Base-by-base conservation (phyloP, 148 eudicot species). In the Diospyros kaki region DNA sequence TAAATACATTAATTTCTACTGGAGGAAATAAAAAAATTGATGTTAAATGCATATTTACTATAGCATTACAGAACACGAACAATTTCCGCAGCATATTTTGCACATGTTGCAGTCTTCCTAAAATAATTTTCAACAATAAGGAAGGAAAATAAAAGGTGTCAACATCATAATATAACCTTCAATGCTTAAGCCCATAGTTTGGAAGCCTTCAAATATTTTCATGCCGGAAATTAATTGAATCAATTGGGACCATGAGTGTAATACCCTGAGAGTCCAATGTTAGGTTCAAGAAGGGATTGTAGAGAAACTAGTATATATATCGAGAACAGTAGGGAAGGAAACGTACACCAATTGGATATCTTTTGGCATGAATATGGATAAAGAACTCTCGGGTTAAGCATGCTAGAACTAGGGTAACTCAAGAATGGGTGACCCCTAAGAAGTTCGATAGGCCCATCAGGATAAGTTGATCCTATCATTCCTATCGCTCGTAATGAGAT, bases 31-130 rank as follows among this genome's bases (percentile, higher is more conserved):
- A 41, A 40, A 45, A 28, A 52, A 7, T 58, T 3, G 14, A 66
- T 11, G 43, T n/a, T 38, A 8, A 1, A 60, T 14, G 11, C 56
- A 15, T 11, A 15, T 11, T 66, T 4, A 9, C 65, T 2, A 55
- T 66, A 64, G 15, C 50, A 54, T 7, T 61, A 2, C 14, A 46
- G 8, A 38, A 11, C 8, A 60, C 3, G 66, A 18, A 28, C 64
- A 51, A 73, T 73, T 73, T 63, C 69, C 64, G 17, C 42, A 17
- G 17, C 53, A 51, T 8, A 73, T 44, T 17, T 13, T 4, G 63
- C 56, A 69, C 55, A 58, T 69, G 12, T 46, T 73, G 18, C 56
- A 50, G 38, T 73, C 68, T 53, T 72, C 18, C 58, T 17, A 6
- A 42, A 48, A 18, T 42, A 28, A 69, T 58, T 58, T 18, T 17